Percentiles rank a stretch among this genome's conserved stretches.
Evolutionary conservation across 331 rosid species (phyloP).

Genomic region (Pyrus hybrid): DNA sequence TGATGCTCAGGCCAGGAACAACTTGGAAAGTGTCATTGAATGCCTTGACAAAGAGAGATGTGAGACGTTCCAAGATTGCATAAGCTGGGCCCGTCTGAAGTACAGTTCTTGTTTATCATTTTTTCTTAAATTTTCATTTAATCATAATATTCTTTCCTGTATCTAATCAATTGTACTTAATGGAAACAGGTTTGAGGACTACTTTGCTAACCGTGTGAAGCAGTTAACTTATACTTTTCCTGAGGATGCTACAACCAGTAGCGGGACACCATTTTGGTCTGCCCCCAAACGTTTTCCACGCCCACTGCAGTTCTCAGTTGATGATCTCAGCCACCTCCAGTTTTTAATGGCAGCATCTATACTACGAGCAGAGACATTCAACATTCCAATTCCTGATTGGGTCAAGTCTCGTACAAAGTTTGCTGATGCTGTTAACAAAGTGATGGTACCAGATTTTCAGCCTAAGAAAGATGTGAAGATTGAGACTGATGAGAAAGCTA

Average conservation of each 20-base stretch:
- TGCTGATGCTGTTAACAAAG: slow-evolving; percentile 16
- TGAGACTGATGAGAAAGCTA: slow-evolving; percentile 17
- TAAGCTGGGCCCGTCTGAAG: slow-evolving; percentile 22
- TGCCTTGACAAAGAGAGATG: slow-evolving; percentile 20
- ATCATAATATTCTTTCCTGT: not conserved
- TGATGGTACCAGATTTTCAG: slow-evolving; percentile 11
- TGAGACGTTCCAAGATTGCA: slow-evolving; percentile 17
- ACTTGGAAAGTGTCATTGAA: slow-evolving; percentile 22
- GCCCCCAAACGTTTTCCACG: slow-evolving; percentile 21
- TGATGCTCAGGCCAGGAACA: slow-evolving; percentile 23
- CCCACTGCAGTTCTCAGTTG: slow-evolving; percentile 13
- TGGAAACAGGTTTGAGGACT: slow-evolving; percentile 16
- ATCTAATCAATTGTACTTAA: not conserved
- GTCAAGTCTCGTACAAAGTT: slow-evolving; percentile 12
- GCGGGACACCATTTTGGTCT: slow-evolving; percentile 20
- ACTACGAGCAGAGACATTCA: slow-evolving; percentile 14
- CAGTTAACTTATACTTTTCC: slow-evolving; percentile 20
- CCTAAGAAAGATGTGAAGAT: slow-evolving; percentile 21
- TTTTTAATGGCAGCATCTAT: slow-evolving; percentile 14
- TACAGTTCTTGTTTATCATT: not conserved
- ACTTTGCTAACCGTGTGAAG: slow-evolving; percentile 16
- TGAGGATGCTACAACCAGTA: slow-evolving; percentile 21
- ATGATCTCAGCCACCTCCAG: slow-evolving; percentile 16
- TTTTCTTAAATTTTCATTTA: not conserved
- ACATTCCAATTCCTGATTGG: slow-evolving; percentile 11